phyloP scores from a whole-genome alignment of 2,329 filamentous ascomycete species.

The Pseudovirgaria hyperparasitica region DNA sequence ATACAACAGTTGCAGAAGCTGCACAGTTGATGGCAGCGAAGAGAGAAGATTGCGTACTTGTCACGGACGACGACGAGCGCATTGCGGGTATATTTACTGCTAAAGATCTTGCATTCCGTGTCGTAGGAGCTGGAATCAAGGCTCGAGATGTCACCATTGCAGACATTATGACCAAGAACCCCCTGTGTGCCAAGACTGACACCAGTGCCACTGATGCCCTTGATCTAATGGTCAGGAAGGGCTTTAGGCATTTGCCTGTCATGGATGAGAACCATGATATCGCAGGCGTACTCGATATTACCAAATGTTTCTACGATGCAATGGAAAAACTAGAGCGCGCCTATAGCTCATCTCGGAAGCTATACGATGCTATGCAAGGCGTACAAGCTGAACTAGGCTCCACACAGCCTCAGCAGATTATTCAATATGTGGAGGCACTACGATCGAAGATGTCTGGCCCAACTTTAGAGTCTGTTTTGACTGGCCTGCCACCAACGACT shows the following conservation, averaged over 20 bases:
- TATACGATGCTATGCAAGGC: constrained; percentile 94
- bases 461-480: constrained; percentile 86
- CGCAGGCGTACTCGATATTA: constrained; percentile 94
- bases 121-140: constrained; percentile 83
- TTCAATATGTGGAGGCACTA: constrained; percentile 95
- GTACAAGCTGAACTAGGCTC: constrained; percentile 94
- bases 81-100: constrained; percentile 99
- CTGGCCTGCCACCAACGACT: constrained; percentile 81
- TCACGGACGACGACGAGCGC: constrained; percentile 94
- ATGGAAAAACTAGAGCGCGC: constrained; percentile 99
- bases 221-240: constrained; percentile 96
- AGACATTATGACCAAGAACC: constrained; percentile 99
- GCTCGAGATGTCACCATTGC: constrained; percentile 83
- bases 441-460: constrained; percentile 95
- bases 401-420: constrained; percentile 95
- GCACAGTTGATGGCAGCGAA: constrained; percentile 98
- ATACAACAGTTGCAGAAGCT: constrained; percentile 85
- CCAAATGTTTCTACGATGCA: constrained; percentile 98
- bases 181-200: constrained; percentile 89
- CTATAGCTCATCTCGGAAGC: constrained; percentile 93
- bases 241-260: constrained; percentile 91
- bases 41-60: constrained; percentile 92
- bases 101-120: constrained; percentile 94
- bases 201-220: constrained; percentile 95
- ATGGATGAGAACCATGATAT: constrained; percentile 99